These are phyloP conservation scores for Neurospora pannonica DNA, from an alignment of 495 filamentous ascomycete species.

Conservation along the genomic window DNA sequence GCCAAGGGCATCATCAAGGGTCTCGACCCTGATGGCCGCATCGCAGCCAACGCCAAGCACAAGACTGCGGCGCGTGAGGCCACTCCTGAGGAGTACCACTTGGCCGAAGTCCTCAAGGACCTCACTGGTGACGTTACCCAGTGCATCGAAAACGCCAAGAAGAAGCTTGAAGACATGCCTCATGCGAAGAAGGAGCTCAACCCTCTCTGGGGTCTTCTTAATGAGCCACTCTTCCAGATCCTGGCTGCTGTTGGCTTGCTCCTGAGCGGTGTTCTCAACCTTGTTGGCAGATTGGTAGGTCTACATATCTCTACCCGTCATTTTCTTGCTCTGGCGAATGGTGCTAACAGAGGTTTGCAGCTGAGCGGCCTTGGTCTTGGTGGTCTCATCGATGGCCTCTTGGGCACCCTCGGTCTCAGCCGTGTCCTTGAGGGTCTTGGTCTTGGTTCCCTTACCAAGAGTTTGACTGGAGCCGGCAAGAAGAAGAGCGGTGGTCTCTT, in stretches of 20 bases:
- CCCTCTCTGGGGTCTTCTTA: slow-evolving; percentile 74
- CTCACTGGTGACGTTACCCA: slow-evolving; percentile 51
- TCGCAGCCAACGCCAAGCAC: slow-evolving; percentile 78
- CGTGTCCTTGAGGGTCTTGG: slow-evolving; percentile 69
- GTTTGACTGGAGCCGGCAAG: slow-evolving; percentile 38
- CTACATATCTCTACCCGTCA: not conserved
- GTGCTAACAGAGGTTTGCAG: slow-evolving; percentile 15
- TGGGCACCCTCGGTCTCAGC: slow-evolving; percentile 72
- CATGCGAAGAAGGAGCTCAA: slow-evolving; percentile 91
- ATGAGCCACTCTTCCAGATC: slow-evolving; percentile 86
- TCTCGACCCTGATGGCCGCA: slow-evolving; percentile 79
- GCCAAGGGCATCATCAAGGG: slow-evolving; percentile 85
- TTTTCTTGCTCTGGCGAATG: not conserved
- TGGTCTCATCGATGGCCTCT: slow-evolving; percentile 64
- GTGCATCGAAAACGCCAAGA: slow-evolving; percentile 81
- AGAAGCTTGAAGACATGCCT: slow-evolving; percentile 81
- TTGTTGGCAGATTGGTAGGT: slow-evolving; percentile 61
- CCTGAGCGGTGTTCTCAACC: slow-evolving; percentile 68
- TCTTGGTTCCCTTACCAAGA: slow-evolving; percentile 42
- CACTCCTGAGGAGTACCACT: slow-evolving; percentile 73
- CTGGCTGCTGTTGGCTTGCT: slow-evolving; percentile 82
- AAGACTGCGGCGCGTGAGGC: slow-evolving; percentile 74
- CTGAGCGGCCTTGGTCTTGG: slow-evolving; percentile 80
- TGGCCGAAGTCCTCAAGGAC: slow-evolving; percentile 78
- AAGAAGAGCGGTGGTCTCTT: slow-evolving; percentile 27